phyloP scores from a whole-genome alignment of 371 early-diverging fungal genomes.

The Nematocida ausubeli region DNA sequence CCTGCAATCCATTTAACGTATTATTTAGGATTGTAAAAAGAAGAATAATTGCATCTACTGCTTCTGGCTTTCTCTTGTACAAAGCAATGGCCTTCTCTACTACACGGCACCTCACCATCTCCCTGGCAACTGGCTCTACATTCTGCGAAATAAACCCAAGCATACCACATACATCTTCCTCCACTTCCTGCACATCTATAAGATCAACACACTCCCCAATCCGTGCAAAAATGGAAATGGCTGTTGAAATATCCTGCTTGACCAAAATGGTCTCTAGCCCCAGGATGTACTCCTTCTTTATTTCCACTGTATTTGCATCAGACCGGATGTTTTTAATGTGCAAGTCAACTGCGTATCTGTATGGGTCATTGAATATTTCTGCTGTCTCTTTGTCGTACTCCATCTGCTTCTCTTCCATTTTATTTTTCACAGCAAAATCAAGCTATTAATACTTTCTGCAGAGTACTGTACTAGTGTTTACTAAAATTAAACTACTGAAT shows the following conservation, averaged over 20 bases:
- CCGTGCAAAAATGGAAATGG: conserved; percentile 3
- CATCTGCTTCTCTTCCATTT: conserved; percentile 16
- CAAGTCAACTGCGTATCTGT: conserved; percentile 2
- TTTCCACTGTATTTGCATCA: conserved; percentile 1
- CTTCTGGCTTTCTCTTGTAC: conserved; percentile 14
- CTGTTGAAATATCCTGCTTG: conserved; percentile 30
- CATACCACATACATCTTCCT: conserved; percentile 35
- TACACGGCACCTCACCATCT: not conserved
- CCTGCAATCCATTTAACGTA: not conserved
- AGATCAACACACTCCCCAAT: conserved; percentile 4
- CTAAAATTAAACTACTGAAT: not conserved
- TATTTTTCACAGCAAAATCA: too few relatives aligned
- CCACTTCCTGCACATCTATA: conserved; percentile 10
- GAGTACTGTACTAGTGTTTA: not conserved
- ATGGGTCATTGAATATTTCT: conserved; percentile 30
- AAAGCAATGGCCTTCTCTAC: conserved; percentile 10
- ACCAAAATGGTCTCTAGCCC: conserved; percentile 43
- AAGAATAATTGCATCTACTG: conserved; percentile 13
- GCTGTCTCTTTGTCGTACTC: conserved; percentile 33
- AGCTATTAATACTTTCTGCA: not conserved
- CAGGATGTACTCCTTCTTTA: conserved; percentile 40
- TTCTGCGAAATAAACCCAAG: conserved; percentile 52
- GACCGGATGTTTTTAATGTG: conserved; percentile 47
- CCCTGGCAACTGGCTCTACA: conserved; percentile 17
- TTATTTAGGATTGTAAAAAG: conserved; percentile 42